Evolutionary conservation across 768 basidiomycete genomes (phyloP).

Genomic region (Imleria badia): DNA sequence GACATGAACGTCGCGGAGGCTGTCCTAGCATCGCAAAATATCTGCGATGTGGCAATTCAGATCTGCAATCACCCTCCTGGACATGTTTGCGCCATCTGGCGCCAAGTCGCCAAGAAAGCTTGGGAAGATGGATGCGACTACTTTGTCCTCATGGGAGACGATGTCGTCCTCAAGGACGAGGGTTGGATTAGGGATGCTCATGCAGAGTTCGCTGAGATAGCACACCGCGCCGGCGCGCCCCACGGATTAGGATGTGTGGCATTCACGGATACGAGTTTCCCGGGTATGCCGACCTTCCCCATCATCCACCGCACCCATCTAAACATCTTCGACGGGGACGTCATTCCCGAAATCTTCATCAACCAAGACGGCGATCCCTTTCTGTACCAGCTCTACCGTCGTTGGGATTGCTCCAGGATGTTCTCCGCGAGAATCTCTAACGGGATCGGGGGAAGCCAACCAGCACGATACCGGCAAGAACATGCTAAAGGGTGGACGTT

Average conservation of each 20-base stretch:
- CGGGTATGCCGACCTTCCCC: constrained; percentile 64
- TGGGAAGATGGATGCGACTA: constrained; percentile 51
- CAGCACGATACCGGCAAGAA: constrained; percentile 49
- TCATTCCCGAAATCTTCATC: constrained; percentile 51
- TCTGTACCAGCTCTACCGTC: constrained; percentile 59
- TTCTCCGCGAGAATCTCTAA: constrained; percentile 43
- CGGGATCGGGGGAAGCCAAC: constrained; percentile 42
- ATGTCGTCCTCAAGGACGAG: constrained; percentile 48
- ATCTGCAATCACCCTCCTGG: constrained; percentile 42
- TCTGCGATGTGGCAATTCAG: constrained; percentile 38
- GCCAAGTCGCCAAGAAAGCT: constrained; percentile 47
- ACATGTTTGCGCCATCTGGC: constrained; percentile 54
- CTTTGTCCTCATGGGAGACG: constrained; percentile 55
- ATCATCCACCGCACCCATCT: constrained; percentile 55
- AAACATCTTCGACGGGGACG: constrained; percentile 50
- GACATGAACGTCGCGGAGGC: constrained; percentile 34
- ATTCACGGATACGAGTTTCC: constrained; percentile 54
- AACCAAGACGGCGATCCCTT: constrained; percentile 63
- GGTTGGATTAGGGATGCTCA: constrained; percentile 51
- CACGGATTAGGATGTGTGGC: constrained; percentile 56
- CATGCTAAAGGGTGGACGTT: constrained; percentile 50
- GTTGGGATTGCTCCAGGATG: constrained; percentile 52
- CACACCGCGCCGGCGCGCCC: constrained; percentile 32
- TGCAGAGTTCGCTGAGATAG: constrained; percentile 37
- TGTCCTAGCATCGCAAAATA: constrained; percentile 37